Conservation (phyloP, 2,329 filamentous ascomycete genomes). For the Didymella sp. region DNA sequence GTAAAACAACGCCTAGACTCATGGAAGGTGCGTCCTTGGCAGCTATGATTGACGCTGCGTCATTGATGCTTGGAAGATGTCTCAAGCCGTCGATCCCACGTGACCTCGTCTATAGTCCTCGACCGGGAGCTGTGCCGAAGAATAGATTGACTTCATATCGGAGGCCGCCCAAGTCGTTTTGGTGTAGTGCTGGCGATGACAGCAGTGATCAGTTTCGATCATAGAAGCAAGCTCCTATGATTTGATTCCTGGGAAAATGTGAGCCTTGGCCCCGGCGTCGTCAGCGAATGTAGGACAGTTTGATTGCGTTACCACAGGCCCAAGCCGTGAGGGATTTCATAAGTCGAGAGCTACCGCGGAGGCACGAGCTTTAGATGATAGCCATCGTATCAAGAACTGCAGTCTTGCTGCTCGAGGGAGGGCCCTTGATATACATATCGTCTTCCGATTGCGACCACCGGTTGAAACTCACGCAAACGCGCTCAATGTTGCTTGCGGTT, state of each 20-base stretch:
- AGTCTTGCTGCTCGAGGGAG: background rate
- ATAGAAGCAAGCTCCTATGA: background rate
- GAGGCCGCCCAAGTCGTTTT: background rate
- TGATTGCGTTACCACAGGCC: constrained; percentile 3
- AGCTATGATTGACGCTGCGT: constrained; percentile 34
- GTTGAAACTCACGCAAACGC: constrained; percentile 10
- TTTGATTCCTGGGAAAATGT: constrained; percentile 15
- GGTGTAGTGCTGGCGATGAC: background rate
- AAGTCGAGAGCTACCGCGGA: background rate
- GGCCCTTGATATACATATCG: constrained; percentile 4
- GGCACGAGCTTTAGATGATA: background rate
- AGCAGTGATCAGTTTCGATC: background rate
- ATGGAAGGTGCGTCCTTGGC: constrained; percentile 1
- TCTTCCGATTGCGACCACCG: background rate
- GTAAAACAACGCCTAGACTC: constrained; percentile 24
- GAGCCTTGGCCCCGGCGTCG: background rate
- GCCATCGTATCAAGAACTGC: background rate
- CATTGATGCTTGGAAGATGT: constrained; percentile 19
- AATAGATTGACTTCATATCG: constrained; percentile 29
- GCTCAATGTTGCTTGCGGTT: constrained; percentile 7
- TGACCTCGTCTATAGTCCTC: constrained; percentile 24
- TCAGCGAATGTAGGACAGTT: constrained; percentile 1
- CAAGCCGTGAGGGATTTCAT: background rate
- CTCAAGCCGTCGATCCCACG: constrained; percentile 28
- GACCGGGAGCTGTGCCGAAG: constrained; percentile 20